Base-by-base conservation (phyloP, 805 yeast genomes). In the Saccharomycopsis sp. region DNA sequence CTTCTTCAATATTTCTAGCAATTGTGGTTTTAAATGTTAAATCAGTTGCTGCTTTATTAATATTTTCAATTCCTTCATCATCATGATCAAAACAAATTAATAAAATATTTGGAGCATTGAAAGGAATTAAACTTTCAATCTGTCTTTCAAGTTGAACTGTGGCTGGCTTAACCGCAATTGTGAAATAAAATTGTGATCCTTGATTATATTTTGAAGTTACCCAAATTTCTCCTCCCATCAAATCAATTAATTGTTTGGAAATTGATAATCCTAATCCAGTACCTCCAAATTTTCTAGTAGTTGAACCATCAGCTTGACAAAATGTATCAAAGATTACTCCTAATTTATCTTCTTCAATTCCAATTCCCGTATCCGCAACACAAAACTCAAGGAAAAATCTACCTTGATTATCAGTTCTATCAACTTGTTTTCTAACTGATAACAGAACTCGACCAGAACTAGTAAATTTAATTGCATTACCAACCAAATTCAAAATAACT, bases 161-260 rank as follows among this genome's bases (percentile, higher is more conserved):
- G 1, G 89, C 83, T 6, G 84, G 85, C 3, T 83, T 68, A n/a
- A 84, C 86, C 36, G 79, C 70, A 18, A 85, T 74, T 0, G 94
- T 82, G 60, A 85, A 85, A 59, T 75, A 80, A 57, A 85, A 85
- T 52, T 80, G 78, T 2, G 94, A 82, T 1, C 95, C 95, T 52
- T 71, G 66, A 20, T 89, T 92, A 54, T 76, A 82, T 45, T 69
- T 70, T 1, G 94, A 82, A 18, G 83, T 74, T 21, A 86, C 95
- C 95, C 95, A 84, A 47, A 85, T 84, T 48, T 81, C 89, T 56
- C 95, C 95, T 32, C 95, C 95, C 95, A 86, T 85, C 49, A 85
- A 68, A 53, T 83, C 88, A 53, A 86, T 85, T 51, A 85, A 69
- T 52, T 84, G 86, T 58, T 83, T 84, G 8, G 95, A 86, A 57